Conservation (phyloP, 1,139 yeast species). For the Candida frijolesensis region DNA sequence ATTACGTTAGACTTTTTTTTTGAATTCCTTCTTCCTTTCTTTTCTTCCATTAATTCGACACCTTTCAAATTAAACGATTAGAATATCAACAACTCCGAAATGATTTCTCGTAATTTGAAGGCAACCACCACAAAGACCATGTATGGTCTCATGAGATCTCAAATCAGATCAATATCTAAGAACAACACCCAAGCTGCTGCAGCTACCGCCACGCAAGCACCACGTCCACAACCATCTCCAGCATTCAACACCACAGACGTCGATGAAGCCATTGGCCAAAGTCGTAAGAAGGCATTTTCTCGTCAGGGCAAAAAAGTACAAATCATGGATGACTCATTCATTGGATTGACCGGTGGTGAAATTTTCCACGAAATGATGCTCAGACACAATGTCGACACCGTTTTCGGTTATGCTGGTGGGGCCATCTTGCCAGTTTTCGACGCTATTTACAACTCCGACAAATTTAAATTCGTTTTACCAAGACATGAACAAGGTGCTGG, state of each 20-base stretch:
- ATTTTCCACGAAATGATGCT: slow-evolving; percentile 99
- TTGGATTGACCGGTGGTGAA: slow-evolving; percentile 96
- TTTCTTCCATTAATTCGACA: background rate
- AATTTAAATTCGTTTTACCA: slow-evolving; percentile 88
- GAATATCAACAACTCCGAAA: slow-evolving; percentile 6
- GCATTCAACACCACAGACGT: slow-evolving; percentile 35
- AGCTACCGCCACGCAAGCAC: slow-evolving; percentile 25
- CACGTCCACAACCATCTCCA: slow-evolving; percentile 44
- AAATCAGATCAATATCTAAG: slow-evolving; percentile 34
- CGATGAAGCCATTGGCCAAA: slow-evolving; percentile 13
- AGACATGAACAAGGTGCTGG: slow-evolving; percentile 99
- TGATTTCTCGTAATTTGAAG: slow-evolving; percentile 17
- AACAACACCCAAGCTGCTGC: slow-evolving; percentile 38
- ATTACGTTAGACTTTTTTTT: background rate
- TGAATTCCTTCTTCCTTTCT: background rate
- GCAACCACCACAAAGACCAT: slow-evolving; percentile 11
- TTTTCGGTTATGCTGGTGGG: slow-evolving; percentile 97
- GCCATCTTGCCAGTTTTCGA: slow-evolving; percentile 97
- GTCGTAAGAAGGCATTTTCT: slow-evolving; percentile 8
- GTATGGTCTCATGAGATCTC: slow-evolving; percentile 11
- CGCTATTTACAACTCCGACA: slow-evolving; percentile 89
- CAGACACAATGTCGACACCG: slow-evolving; percentile 91
- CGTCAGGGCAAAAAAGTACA: slow-evolving; percentile 13
- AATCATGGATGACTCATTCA: slow-evolving; percentile 78
- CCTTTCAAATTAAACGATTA: background rate